These are phyloP conservation scores for Sordariomycetes sp. DNA, from an alignment of 2,329 filamentous ascomycete genomes.

Conservation along the genomic window DNA sequence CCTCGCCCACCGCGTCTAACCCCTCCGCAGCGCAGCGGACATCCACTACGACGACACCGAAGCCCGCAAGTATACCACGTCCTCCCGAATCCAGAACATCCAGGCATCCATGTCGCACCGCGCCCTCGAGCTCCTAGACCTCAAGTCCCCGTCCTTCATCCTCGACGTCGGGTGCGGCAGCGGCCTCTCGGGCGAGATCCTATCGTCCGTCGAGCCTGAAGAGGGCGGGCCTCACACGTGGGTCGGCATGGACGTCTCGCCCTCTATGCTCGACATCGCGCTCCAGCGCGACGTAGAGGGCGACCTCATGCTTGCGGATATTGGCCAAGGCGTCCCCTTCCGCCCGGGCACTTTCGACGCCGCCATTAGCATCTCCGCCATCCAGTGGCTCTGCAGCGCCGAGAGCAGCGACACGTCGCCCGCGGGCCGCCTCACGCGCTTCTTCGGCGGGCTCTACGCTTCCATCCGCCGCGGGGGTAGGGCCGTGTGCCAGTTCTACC, in stretches of 20 bases:
- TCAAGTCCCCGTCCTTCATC: slow-evolving; percentile 70
- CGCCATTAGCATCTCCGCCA: slow-evolving; percentile 85
- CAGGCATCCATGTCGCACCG: slow-evolving; percentile 91
- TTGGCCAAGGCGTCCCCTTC: slow-evolving; percentile 92
- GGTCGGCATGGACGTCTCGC: slow-evolving; percentile 94
- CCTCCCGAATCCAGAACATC: slow-evolving; percentile 88
- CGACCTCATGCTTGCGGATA: slow-evolving; percentile 87
- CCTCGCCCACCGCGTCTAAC: slow-evolving; percentile 10
- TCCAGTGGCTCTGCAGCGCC: slow-evolving; percentile 98
- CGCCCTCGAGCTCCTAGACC: slow-evolving; percentile 81
- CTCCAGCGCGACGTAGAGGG: slow-evolving; percentile 87
- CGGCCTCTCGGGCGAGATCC: slow-evolving; percentile 86
- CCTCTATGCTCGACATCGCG: slow-evolving; percentile 94
- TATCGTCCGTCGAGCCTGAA: slow-evolving; percentile 58
- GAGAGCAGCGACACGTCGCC: slow-evolving; percentile 79
- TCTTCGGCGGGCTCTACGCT: slow-evolving; percentile 89
- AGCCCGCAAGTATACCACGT: slow-evolving; percentile 95
- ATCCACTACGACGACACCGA: slow-evolving; percentile 95
- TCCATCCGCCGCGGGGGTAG: slow-evolving; percentile 72
- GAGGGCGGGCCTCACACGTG: slow-evolving; percentile 83
- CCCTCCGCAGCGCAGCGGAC: slow-evolving; percentile 67
- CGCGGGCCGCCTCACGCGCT: slow-evolving; percentile 65
- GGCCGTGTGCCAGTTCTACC: slow-evolving; percentile 96
- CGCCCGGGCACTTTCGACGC: slow-evolving; percentile 88
- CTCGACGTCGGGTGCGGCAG: slow-evolving; percentile 96